phyloP scores from a whole-genome alignment of 1,284 basidiomycete species.

The Hypsizygus ulmarius region DNA sequence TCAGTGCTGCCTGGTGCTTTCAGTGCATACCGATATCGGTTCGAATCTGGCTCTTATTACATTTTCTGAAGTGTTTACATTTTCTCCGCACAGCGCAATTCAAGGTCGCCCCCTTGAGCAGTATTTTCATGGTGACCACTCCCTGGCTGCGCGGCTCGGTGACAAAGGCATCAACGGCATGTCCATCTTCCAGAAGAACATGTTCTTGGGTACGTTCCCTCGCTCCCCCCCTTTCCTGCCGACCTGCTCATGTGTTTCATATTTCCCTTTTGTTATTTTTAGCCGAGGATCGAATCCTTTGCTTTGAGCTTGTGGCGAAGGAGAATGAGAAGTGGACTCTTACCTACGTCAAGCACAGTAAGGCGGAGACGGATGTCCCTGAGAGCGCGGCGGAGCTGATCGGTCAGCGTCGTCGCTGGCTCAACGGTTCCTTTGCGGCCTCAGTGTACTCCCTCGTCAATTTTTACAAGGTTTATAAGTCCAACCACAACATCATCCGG shows the following conservation, averaged over 20 bases:
- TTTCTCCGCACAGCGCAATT: conserved; percentile 78
- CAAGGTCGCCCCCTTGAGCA: conserved; percentile 91
- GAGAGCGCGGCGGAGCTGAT: conserved; percentile 90
- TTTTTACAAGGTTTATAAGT: conserved; percentile 89
- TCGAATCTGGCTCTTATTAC: background rate
- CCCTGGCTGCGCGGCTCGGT: conserved; percentile 87
- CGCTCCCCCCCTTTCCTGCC: background rate
- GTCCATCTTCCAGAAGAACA: conserved; percentile 97
- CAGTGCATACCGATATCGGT: conserved; percentile 24
- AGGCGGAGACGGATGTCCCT: conserved; percentile 93
- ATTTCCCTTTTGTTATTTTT: too few species aligned
- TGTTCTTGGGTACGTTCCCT: conserved; percentile 63
- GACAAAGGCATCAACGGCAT: conserved; percentile 95
- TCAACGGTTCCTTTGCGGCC: conserved; percentile 97
- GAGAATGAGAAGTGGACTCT: conserved; percentile 84
- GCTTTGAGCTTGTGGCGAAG: conserved; percentile 96
- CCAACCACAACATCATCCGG: conserved; percentile 79
- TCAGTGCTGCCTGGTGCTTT: conserved; percentile 93
- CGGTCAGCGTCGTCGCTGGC: conserved; percentile 92
- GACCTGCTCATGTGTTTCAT: conserved; percentile 4
- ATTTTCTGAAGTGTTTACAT: background rate
- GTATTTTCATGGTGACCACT: conserved; percentile 98
- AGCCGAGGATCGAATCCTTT: conserved; percentile 93
- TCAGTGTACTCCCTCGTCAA: conserved; percentile 92
- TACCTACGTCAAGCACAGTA: conserved; percentile 92